These are phyloP conservation scores for Austroboletus novae-zelandiae DNA, from an alignment of 1,284 basidiomycete genomes.

Conservation along the genomic window DNA sequence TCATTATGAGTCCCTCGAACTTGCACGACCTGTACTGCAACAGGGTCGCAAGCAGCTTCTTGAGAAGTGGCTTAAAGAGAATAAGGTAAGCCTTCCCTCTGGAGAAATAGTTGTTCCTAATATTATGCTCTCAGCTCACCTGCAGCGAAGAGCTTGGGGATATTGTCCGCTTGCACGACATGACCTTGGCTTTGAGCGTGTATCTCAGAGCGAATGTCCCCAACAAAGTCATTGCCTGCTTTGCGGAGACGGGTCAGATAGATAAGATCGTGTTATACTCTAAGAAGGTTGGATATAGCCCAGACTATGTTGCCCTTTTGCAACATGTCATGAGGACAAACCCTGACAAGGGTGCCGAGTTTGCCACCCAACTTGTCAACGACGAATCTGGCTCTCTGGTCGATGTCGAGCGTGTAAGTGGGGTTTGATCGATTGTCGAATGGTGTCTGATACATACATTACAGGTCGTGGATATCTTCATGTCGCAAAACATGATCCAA, in stretches of 20 bases:
- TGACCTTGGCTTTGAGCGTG: conserved; percentile 98
- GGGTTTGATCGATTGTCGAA: neutral
- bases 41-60: conserved; percentile 97
- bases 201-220: conserved; percentile 98
- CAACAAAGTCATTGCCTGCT: conserved; percentile 98
- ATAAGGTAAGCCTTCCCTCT: conserved; percentile 65
- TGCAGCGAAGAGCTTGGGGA: conserved; percentile 99
- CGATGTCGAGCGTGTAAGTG: conserved; percentile 84
- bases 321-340: conserved; percentile 97
- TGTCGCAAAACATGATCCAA: conserved; percentile 99
- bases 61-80: conserved; percentile 99
- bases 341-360: conserved; percentile 98
- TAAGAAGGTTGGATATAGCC: conserved; percentile 95
- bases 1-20: conserved; percentile 93
- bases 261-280: conserved; percentile 99
- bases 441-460: conserved; percentile 7
- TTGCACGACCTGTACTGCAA: conserved; percentile 93
- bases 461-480: conserved; percentile 96
- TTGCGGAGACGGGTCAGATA: conserved; percentile 97
- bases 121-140: conserved; percentile 63
- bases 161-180: conserved; percentile 92
- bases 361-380: conserved; percentile 93
- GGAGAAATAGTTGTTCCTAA: conserved; percentile 10
- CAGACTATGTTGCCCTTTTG: conserved; percentile 93
- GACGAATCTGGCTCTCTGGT: conserved; percentile 93